Conservation (phyloP, 108 stramenopile genomes). For the Skeletonema tropicum region DNA sequence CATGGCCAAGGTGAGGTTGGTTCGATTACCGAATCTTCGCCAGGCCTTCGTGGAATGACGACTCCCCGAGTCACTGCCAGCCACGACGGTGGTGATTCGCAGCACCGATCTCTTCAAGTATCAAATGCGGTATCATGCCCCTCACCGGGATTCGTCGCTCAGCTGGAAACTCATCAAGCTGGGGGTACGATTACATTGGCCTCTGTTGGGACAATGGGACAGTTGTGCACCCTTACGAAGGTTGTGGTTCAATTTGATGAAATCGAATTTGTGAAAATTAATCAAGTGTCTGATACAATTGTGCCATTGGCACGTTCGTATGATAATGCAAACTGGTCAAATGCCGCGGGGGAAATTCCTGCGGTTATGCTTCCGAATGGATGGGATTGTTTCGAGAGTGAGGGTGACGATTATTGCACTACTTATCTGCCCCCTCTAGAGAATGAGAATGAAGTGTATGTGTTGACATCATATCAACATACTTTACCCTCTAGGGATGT, state of each 20-base stretch:
- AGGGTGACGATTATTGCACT: background rate
- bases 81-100: too few species aligned
- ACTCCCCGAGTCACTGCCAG: too few species aligned
- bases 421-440: background rate
- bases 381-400: slow-evolving; percentile 8
- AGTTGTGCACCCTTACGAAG: slow-evolving; percentile 1
- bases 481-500: background rate
- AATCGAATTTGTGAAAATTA: too few species aligned
- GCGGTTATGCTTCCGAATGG: slow-evolving; percentile 1
- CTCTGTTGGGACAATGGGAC: background rate
- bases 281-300: background rate
- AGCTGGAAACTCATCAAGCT: background rate
- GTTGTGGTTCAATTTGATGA: background rate
- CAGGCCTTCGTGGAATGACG: too few species aligned
- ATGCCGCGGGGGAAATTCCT: slow-evolving; percentile 9
- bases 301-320: slow-evolving; percentile 18
- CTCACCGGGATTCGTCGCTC: background rate
- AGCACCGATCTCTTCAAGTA: background rate
- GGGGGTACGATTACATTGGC: slow-evolving; percentile 5
- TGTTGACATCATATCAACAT: slow-evolving; percentile 6
- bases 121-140: background rate
- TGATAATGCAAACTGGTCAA: slow-evolving; percentile 17
- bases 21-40: too few species aligned
- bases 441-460: slow-evolving; percentile 2
- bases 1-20: too few species aligned